Percentiles rank a stretch among this genome's conserved stretches.
Conservation (phyloP, 179 eudicot species). For the Camellia oleifera region DNA sequence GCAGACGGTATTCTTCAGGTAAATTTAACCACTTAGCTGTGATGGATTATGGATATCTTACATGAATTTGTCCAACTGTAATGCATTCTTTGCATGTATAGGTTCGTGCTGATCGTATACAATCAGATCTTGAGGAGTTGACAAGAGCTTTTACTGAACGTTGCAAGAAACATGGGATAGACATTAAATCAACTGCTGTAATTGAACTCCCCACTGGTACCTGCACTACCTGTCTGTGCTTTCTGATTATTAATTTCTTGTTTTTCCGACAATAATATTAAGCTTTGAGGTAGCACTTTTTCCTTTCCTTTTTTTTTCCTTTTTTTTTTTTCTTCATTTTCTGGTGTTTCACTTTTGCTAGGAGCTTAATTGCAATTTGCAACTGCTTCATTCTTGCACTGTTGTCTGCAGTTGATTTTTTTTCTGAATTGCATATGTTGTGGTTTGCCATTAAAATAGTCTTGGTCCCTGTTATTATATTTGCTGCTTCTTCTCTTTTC, state of each 20-base stretch:
- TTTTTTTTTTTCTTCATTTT: not conserved
- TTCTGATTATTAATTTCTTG: conserved; percentile 2
- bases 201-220: conserved; percentile 86
- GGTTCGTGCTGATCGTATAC: conserved; percentile 98
- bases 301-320: not conserved
- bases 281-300: not conserved
- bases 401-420: not conserved
- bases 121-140: conserved; percentile 91
- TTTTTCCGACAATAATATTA: not conserved
- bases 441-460: not conserved
- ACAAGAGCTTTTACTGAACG: conserved; percentile 82
- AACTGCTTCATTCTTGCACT: not conserved
- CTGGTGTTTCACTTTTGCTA: not conserved
- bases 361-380: not conserved
- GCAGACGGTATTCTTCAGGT: conserved; percentile 98
- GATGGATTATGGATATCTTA: conserved; percentile 1
- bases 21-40: conserved; percentile 17
- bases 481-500: not conserved
- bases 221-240: not conserved
- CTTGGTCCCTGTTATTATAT: not conserved
- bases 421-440: conserved; percentile 1
- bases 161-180: conserved; percentile 75
- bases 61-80: not conserved
- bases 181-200: conserved; percentile 71
- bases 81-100: conserved; percentile 14